Conservation (phyloP, 257 asterid species). For the Solanum virginianum region DNA sequence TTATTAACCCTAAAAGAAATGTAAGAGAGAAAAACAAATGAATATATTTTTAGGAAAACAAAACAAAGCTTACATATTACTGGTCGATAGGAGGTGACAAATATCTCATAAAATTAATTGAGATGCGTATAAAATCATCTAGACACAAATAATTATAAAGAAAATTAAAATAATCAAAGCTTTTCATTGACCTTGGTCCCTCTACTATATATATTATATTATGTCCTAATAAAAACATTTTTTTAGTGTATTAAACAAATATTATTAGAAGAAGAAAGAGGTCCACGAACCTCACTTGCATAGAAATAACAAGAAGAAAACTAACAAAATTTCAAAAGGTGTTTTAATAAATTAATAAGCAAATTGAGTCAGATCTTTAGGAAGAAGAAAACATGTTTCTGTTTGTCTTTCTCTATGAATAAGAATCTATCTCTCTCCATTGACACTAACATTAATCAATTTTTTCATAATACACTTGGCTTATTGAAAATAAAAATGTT, state of each 20-base stretch:
- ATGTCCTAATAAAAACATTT: not conserved
- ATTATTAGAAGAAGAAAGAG: conserved; percentile 1
- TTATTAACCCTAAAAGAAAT: not conserved
- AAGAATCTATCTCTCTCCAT: conserved; percentile 53
- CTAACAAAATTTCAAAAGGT: conserved; percentile 44
- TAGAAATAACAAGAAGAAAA: conserved; percentile 58
- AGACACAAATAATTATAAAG: too few relatives aligned
- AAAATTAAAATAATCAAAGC: conserved; percentile 6
- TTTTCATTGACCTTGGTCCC: conserved; percentile 72
- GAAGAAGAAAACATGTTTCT: conserved; percentile 51
- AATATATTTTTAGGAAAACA: too few relatives aligned
- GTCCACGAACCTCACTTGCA: conserved; percentile 34
- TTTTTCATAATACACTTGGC: conserved; percentile 18
- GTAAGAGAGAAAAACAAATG: not conserved
- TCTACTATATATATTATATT: conserved; percentile 13
- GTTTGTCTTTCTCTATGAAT: conserved; percentile 56
- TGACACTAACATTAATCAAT: conserved; percentile 25
- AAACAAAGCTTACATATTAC: too few relatives aligned
- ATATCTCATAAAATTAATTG: too few relatives aligned
- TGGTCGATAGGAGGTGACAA: too few relatives aligned
- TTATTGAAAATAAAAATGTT: conserved; percentile 16
- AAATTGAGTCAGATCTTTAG: conserved; percentile 64
- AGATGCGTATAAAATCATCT: too few relatives aligned
- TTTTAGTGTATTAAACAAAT: not conserved
- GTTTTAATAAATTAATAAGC: conserved; percentile 6